Conservation (phyloP, 2,329 filamentous ascomycete species). For the Exophiala mesophila region DNA sequence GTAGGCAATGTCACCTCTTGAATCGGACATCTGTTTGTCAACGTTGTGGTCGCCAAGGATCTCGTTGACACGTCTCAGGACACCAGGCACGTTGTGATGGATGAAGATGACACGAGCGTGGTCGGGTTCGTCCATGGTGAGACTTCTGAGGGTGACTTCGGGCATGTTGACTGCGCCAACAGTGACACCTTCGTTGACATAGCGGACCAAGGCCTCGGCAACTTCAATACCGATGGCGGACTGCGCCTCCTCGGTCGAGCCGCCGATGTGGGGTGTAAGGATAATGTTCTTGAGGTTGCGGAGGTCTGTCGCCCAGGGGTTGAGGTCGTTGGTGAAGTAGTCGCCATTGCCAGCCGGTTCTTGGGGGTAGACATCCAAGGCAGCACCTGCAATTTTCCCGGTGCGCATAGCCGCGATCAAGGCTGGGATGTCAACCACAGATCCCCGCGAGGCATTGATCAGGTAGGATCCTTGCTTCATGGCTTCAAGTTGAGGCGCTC, state of each 20-base stretch:
- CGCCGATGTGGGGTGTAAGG: constrained; percentile 92
- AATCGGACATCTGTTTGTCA: constrained; percentile 97
- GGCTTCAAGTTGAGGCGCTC: constrained; percentile 67
- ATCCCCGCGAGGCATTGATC: constrained; percentile 93
- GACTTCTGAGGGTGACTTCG: constrained; percentile 84
- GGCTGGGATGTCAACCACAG: constrained; percentile 88
- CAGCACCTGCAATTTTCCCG: constrained; percentile 86
- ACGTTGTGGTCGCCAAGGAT: constrained; percentile 94
- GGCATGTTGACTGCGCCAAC: constrained; percentile 92
- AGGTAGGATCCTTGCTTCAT: constrained; percentile 94
- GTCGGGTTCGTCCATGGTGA: constrained; percentile 83
- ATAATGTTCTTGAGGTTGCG: constrained; percentile 85
- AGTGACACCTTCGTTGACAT: constrained; percentile 93
- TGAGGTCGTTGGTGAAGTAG: constrained; percentile 83
- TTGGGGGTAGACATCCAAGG: constrained; percentile 92
- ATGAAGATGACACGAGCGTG: constrained; percentile 94
- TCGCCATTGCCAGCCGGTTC: constrained; percentile 92
- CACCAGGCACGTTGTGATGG: constrained; percentile 93
- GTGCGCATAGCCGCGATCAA: constrained; percentile 80
- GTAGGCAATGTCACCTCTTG: constrained; percentile 88
- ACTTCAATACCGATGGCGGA: constrained; percentile 94
- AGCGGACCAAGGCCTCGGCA: constrained; percentile 77
- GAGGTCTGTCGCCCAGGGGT: constrained; percentile 80
- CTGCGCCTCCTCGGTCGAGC: constrained; percentile 96
- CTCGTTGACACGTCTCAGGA: constrained; percentile 91